These are phyloP conservation scores for Beauveria sp. DNA, from an alignment of 2,329 filamentous ascomycete genomes.

Conservation along the genomic window DNA sequence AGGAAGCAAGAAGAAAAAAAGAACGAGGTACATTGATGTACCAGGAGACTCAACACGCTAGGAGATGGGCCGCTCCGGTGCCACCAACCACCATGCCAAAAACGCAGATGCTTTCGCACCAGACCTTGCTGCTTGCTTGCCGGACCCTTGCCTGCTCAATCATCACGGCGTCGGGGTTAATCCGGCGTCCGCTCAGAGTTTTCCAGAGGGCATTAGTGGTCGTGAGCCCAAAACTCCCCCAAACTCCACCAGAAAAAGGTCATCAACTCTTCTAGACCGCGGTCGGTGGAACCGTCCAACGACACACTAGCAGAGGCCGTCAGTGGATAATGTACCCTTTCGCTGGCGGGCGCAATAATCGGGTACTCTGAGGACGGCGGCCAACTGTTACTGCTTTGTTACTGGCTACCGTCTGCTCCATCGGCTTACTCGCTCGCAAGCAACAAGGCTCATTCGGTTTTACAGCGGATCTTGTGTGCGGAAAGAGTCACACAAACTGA, in stretches of 20 bases:
- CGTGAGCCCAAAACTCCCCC: no score
- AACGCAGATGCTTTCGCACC: neutral
- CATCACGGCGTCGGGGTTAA: neutral
- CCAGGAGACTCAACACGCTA: neutral
- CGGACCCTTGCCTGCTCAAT: neutral
- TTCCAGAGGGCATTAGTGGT: neutral
- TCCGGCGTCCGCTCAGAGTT: neutral
- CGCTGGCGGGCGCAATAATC: neutral
- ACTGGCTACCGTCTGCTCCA: neutral
- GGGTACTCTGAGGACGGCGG: neutral
- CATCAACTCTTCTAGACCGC: constrained; percentile 6
- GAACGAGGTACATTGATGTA: neutral
- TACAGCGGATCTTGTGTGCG: neutral
- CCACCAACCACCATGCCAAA: neutral
- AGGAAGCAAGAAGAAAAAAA: neutral
- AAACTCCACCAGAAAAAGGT: neutral
- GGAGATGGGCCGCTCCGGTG: constrained; percentile 4
- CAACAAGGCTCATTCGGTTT: neutral
- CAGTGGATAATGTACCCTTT: constrained; percentile 9
- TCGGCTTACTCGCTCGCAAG: neutral
- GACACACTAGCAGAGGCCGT: neutral
- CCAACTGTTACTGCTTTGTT: neutral
- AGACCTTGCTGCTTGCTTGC: no score
- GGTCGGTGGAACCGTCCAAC: constrained; percentile 9
- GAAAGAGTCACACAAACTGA: neutral